These are phyloP conservation scores for Ganoderma meredithae DNA, from an alignment of 1,284 basidiomycete species.

Conservation along the genomic window DNA sequence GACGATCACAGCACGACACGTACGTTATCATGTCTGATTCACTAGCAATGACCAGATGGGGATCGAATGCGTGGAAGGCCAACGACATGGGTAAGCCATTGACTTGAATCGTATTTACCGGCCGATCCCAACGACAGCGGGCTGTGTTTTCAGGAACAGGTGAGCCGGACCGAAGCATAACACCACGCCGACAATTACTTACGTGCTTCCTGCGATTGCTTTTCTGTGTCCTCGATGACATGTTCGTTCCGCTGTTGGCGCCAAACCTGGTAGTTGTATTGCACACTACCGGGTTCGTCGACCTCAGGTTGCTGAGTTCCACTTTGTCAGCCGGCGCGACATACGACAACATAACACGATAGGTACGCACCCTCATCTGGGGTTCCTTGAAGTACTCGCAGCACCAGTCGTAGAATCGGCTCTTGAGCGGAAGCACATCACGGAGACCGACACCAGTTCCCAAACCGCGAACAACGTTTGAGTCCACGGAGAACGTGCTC, in stretches of 20 bases:
- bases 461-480: constrained; percentile 74
- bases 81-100: constrained; percentile 79
- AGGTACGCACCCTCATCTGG: constrained; percentile 86
- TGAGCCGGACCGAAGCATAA: constrained; percentile 7
- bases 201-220: constrained; percentile 79
- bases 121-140: constrained; percentile 78
- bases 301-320: constrained; percentile 82
- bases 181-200: constrained; percentile 41
- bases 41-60: constrained; percentile 87
- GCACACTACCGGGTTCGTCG: constrained; percentile 93
- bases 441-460: constrained; percentile 77
- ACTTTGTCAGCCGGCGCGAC: constrained; percentile 17
- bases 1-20: constrained; percentile 36
- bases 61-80: constrained; percentile 93
- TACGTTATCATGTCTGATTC: constrained; percentile 89
- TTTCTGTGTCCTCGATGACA: constrained; percentile 74
- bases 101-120: constrained; percentile 79
- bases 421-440: constrained; percentile 87
- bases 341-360: constrained; percentile 16
- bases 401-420: constrained; percentile 95
- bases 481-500: constrained; percentile 79
- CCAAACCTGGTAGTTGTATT: constrained; percentile 98
- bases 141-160: constrained; percentile 41
- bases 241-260: constrained; percentile 91
- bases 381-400: constrained; percentile 98